These are phyloP conservation scores for Protomyces inundatus DNA, from an alignment of 1,139 yeast species.

Conservation along the genomic window DNA sequence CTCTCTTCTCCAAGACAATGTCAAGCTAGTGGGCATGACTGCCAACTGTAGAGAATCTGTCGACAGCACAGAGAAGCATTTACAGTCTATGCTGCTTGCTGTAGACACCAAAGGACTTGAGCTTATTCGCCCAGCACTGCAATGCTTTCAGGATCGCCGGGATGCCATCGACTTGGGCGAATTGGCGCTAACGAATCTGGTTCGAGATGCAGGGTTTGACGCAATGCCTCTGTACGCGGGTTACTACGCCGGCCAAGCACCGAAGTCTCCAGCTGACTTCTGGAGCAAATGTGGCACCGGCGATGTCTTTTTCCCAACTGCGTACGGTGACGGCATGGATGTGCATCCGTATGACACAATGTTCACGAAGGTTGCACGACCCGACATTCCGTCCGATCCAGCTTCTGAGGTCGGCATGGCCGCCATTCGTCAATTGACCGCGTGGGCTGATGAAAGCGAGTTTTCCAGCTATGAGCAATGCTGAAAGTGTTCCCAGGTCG, in stretches of 20 bases:
- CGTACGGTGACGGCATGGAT: slow-evolving; percentile 8
- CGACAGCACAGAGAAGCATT: background rate
- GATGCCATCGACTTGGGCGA: slow-evolving; percentile 13
- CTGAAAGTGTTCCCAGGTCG: background rate
- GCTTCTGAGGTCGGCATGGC: background rate
- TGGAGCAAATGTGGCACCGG: slow-evolving; percentile 4
- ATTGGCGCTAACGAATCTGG: background rate
- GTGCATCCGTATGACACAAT: slow-evolving; percentile 19
- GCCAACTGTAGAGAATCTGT: slow-evolving; percentile 1
- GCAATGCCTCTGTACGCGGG: slow-evolving; percentile 12
- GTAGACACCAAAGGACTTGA: slow-evolving; percentile 8
- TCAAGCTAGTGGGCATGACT: slow-evolving; percentile 9
- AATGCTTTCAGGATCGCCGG: background rate
- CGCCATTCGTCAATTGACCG: slow-evolving; percentile 5
- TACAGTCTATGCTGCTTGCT: slow-evolving; percentile 20
- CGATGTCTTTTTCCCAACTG: slow-evolving; percentile 3
- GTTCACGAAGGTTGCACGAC: slow-evolving; percentile 7
- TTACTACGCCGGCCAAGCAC: background rate
- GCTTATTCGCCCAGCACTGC: slow-evolving; percentile 2
- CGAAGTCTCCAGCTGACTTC: background rate
- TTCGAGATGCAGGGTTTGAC: slow-evolving; percentile 20
- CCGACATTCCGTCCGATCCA: background rate
- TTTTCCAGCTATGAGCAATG: slow-evolving; percentile 19
- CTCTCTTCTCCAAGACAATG: background rate
- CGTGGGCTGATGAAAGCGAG: slow-evolving; percentile 12